Evolutionary conservation across 768 basidiomycete species (phyloP), one percentile per base, ranked within the genome.

Genomic region (Lentinula guzmanii): DNA sequence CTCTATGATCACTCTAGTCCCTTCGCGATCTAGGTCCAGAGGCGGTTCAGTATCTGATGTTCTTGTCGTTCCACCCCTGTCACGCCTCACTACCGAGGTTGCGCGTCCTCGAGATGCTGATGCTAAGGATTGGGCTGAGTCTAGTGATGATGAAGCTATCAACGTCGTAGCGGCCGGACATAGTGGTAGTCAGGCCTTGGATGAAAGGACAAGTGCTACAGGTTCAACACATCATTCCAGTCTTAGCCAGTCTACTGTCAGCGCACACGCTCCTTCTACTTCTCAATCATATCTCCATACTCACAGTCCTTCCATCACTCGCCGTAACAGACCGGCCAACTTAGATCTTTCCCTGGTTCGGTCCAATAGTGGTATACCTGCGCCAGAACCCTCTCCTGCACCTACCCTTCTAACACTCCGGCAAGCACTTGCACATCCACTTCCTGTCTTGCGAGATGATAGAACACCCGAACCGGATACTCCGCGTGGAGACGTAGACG

Each of bases 91-190:
- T 46, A 67, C 71, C 56, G 70, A 75, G 35, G 67, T 68, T 15
- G 67, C 69, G 16, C 69, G 74, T 63, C 64, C 69, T 13, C 73
- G 72, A 52, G 78, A 79, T 68, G 69, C 75, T 15, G 82, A 82
- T 64, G 62, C 72, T 7, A 87, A 87, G 68, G 52, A 61, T 67
- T 91, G 93, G 92, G 77, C 82, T 60, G 85, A 91, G 70, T 85
- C 83, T 5, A 93, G 91, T 65, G 92, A 94, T 64, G 92, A 94
- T 59, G 92, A 94, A 71, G 92, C 91, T 13, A 91, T 94, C 58
- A 85, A 91, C 66, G 75, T 90, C 45, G 83, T 93, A 35, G 89
- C 92, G 0, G 91, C 92, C 16, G 91, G 86, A 10, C 79, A 90
- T 13, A 90, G 89, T 62, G 91, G 92, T 7, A 88, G 90, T 66